Evolutionary conservation across 2,329 filamentous ascomycete species (phyloP), one percentile per base, ranked within the genome.

Genomic region (Aureobasidium leucospermi): DNA sequence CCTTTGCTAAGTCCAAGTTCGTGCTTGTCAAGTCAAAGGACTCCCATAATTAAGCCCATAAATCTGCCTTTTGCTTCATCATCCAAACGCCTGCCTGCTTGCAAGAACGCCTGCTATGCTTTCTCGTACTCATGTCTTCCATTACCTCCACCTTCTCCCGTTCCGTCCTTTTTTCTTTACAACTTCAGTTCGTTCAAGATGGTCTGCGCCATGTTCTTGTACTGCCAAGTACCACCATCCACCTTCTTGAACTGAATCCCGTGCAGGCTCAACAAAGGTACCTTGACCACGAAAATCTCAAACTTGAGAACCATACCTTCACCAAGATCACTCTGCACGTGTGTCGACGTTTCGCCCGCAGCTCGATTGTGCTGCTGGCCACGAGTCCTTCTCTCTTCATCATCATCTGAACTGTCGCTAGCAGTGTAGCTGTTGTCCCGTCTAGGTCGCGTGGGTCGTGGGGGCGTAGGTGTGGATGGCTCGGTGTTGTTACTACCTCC

Each of bases 221-320:
- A 99, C 74, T 96, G 92, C 92, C 93, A 97, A 61, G 94, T 97
- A 61, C 95, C 93, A 38, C 94, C 93, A 60, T 89, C 85, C 66
- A 97, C 87, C 71, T 94, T 91, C 81, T 99, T 99, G 79, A 99
- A 99, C 73, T 97, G 94, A 63, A 99, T 92, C 51, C 94, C 94
- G 70, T 99, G 93, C 60, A 99, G 76, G 43, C 88, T 91, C 62
- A 99, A 85, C 55, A 99, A 78, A 11, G 94, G 94, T 29, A 99
- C 91, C 76, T 99, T 99, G 71, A 99, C 94, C 66, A 99, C 94
- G 66, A 96, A 86, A 63, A 97, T 96, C 71, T 99, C 94, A 70
- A 97, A 99, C 64, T 89, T 86, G 56, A 97, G 78, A 41, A 89
- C 81, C 81, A 96, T 86, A 73, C 85, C 93, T 60, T 85, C 87